Evolutionary conservation across 768 basidiomycete species (phyloP).

Genomic region (Rhodosporidiobolus sp.): DNA sequence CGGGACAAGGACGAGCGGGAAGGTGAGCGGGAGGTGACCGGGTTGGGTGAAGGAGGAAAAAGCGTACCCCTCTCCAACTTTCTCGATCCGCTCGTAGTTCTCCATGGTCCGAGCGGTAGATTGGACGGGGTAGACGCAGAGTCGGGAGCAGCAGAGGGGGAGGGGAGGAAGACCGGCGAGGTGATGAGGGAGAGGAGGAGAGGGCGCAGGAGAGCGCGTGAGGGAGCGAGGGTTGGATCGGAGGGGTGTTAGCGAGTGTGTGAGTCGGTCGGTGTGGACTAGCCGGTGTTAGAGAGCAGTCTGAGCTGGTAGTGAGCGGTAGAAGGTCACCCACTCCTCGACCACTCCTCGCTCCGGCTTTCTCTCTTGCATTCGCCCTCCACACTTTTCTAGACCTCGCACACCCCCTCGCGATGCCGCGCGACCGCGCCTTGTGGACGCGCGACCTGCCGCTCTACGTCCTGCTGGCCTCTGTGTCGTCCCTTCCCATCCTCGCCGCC

Average conservation of each 20-base stretch:
- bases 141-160: no score
- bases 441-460: slow-evolving; percentile 15
- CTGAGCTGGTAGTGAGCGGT: no score
- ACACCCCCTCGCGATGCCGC: background rate
- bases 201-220: background rate
- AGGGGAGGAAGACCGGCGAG: background rate
- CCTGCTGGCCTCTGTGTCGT: slow-evolving; percentile 4
- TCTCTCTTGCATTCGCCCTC: no score
- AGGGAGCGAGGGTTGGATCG: no score
- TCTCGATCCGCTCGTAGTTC: slow-evolving; percentile 35
- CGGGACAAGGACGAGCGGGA: background rate
- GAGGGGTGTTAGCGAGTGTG: no score
- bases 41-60: background rate
- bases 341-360: no score
- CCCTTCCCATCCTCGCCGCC: slow-evolving; percentile 24
- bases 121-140: no score
- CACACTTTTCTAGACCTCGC: no score
- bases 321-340: no score
- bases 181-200: background rate
- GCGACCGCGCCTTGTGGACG: slow-evolving; percentile 2
- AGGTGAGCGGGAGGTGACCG: background rate
- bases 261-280: no score
- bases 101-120: slow-evolving; percentile 11
- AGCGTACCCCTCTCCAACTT: slow-evolving; percentile 33
- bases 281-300: no score